Conservation (phyloP, 2,329 filamentous ascomycete species). For the Ophiostoma perfectum region DNA sequence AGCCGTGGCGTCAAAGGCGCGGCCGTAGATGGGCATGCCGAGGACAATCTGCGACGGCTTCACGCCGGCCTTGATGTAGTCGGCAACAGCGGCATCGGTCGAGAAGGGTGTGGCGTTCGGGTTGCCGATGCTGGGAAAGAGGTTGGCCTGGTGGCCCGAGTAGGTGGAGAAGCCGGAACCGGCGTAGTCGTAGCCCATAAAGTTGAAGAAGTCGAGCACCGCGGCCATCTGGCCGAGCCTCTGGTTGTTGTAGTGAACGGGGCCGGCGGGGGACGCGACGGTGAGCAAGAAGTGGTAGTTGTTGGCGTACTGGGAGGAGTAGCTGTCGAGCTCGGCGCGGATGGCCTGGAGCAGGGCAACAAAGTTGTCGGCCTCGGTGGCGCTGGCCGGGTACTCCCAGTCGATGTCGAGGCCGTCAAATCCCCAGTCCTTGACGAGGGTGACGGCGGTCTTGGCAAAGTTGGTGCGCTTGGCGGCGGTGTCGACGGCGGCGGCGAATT, state of each 20-base stretch:
- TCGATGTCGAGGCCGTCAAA: constrained; percentile 37
- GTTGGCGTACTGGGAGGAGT: constrained; percentile 40
- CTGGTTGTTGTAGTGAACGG: constrained; percentile 44
- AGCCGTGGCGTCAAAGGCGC: constrained; percentile 58
- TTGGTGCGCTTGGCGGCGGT: constrained; percentile 54
- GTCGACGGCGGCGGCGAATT: constrained; percentile 61
- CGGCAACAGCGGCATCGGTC: constrained; percentile 58
- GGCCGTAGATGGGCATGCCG: constrained; percentile 75
- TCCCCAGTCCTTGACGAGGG: constrained; percentile 67
- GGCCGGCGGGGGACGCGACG: constrained; percentile 47
- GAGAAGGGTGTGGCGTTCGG: constrained; percentile 62
- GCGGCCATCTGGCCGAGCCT: constrained; percentile 43
- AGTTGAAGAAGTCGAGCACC: constrained; percentile 50
- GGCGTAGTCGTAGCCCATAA: constrained; percentile 71
- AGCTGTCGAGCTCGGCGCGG: constrained; percentile 45
- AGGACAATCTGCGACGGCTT: constrained; percentile 62
- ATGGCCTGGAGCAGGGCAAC: constrained; percentile 42
- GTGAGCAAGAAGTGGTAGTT: constrained; percentile 50
- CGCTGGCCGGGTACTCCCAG: constrained; percentile 39
- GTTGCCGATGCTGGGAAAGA: constrained; percentile 52
- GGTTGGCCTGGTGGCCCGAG: constrained; percentile 66
- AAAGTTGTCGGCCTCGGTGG: constrained; percentile 41
- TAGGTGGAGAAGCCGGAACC: constrained; percentile 56
- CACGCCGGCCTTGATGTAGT: constrained; percentile 60
- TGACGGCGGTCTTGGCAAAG: constrained; percentile 66